Evolutionary conservation across 164 flowering plant species (phyloP), one percentile per base, ranked within the genome.

Genomic region (Litsea cubeba): DNA sequence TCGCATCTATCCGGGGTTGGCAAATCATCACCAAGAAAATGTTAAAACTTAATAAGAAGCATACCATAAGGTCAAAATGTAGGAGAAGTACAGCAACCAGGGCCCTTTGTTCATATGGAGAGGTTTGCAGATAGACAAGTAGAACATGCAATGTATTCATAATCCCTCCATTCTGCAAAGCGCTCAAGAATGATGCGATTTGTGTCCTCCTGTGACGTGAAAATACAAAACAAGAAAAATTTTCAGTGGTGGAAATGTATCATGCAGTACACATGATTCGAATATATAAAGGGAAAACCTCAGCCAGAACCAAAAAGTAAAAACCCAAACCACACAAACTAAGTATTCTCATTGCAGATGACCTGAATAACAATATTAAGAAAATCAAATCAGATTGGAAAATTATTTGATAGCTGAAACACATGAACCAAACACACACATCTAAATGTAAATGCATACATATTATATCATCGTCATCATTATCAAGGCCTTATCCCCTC

Each of bases 1-100:
- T 40, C 1, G 46, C 11, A 40, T 40, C 46, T 40, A 40, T 40
- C 46, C 10, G 46, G 46, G 46, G 8, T 40, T 40, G 46, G 46
- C 18, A 26, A 28, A 30, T 17, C 69, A 30, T 17, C 69, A 66
- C 12, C 20, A 66, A 66, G 11, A 66, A 25, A 17, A 66, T 66
- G 69, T 40, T 40, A n/a, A 68, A n/a, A 20, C 62, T 25, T 18
- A 24, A 50, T 26, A 72, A 73, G 69, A 26, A 32, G 50, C 80
- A 51, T 87, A 90, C 97, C 88, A 87, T 78, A 74, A 88, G 87
- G 79, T 86, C 84, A 17, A 88, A 78, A 74, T 87, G 86, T 65
- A 91, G 69, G 62, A 91, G 75, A 64, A 88, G 88, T 63, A 83
- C 85, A 65, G 92, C 87, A 77, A 87, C 82, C 69, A 83, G 64